Evolutionary conservation across 176 grass and related monocot genomes (phyloP).

Genomic region (maize (Zea mays)): Zm-B73-REFERENCE-NAM-5.0 NC_050097.1:87304501-87305000

Average conservation of each 20-base stretch:
- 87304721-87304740: not conserved
- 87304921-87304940: not conserved
- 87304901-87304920: not conserved
- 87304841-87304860: not conserved
- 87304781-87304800: not conserved
- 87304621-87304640: not conserved
- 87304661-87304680: constrained; percentile 5
- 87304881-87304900: not conserved
- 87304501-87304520: constrained; percentile 15
- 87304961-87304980: not conserved
- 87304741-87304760: not conserved
- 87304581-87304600: constrained; percentile 2
- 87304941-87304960: not conserved
- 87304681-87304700: not conserved
- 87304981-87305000: constrained; percentile 46
- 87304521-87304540: constrained; percentile 32
- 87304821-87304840: too few relatives aligned
- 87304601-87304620: constrained; percentile 4
- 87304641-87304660: not conserved
- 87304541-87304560: not conserved
- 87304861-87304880: not conserved
- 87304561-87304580: constrained; percentile 4
- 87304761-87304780: not conserved
- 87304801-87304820: not conserved
- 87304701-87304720: not conserved